Conservation (phyloP, 805 yeast genomes). For the Wickerhamomyces bovis region DNA sequence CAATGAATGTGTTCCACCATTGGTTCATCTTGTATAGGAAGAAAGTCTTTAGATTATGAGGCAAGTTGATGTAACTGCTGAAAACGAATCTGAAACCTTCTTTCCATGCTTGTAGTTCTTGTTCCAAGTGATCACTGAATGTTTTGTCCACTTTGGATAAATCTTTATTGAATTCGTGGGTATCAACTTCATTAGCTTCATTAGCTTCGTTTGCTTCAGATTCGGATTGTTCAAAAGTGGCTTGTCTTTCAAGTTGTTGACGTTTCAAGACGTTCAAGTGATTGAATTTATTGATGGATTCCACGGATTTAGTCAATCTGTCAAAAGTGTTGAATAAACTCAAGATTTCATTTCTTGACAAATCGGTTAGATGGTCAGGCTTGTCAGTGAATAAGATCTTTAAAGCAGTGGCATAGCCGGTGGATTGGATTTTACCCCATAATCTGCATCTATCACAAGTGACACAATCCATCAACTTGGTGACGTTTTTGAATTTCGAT, state of each 20-base stretch:
- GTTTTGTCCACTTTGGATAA: slow-evolving; percentile 1
- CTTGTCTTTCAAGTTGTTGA: neutral
- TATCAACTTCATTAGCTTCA: slow-evolving; percentile 3
- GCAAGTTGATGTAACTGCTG: slow-evolving; percentile 63
- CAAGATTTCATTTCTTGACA: slow-evolving; percentile 77
- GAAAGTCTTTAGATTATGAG: slow-evolving; percentile 50
- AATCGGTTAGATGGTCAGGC: slow-evolving; percentile 44
- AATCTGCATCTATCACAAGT: slow-evolving; percentile 96
- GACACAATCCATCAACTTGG: slow-evolving; percentile 95
- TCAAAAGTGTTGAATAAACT: slow-evolving; percentile 91
- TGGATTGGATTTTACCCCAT: slow-evolving; percentile 97
- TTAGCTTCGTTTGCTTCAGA: slow-evolving; percentile 8
- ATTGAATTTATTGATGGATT: slow-evolving; percentile 68
- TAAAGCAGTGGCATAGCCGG: slow-evolving; percentile 96
- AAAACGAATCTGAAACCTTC: slow-evolving; percentile 61
- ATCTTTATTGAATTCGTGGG: neutral
- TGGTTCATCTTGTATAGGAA: slow-evolving; percentile 42
- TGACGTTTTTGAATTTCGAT: slow-evolving; percentile 78
- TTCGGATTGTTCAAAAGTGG: neutral
- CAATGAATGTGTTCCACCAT: slow-evolving; percentile 74
- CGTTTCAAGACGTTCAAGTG: slow-evolving; percentile 33
- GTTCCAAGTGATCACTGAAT: slow-evolving; percentile 38
- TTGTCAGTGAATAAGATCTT: slow-evolving; percentile 72
- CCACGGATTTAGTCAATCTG: slow-evolving; percentile 78
- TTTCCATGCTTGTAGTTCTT: slow-evolving; percentile 45